phyloP scores from a whole-genome alignment of 2,329 filamentous ascomycete species.

The Colletotrichum falcatum region DNA sequence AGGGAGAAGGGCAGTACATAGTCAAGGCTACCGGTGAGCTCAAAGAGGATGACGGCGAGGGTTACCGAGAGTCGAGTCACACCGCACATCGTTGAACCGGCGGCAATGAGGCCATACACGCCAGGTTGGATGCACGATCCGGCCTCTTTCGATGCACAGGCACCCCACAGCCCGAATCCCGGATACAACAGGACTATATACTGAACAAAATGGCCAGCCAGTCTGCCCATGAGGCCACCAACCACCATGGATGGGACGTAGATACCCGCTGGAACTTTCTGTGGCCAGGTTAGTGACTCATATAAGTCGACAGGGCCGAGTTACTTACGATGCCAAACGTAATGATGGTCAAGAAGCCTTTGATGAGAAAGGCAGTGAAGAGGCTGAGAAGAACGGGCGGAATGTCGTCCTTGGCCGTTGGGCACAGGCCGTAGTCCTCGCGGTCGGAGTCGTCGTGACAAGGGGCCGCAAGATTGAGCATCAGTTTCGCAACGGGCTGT shows the following conservation, averaged over 20 bases:
- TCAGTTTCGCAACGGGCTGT: conserved; percentile 87
- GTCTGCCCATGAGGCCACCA: conserved; percentile 88
- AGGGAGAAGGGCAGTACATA: conserved; percentile 96
- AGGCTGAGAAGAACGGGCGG: conserved; percentile 79
- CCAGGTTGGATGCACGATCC: conserved; percentile 93
- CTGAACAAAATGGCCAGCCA: conserved; percentile 88
- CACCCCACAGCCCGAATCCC: conserved; percentile 77
- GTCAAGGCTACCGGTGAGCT: conserved; percentile 93
- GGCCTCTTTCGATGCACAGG: conserved; percentile 76
- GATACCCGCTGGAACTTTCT: conserved; percentile 95
- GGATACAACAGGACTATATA: conserved; percentile 82
- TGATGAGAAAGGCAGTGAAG: conserved; percentile 85
- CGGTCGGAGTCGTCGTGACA: conserved; percentile 76
- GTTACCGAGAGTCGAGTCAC: conserved; percentile 95
- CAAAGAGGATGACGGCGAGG: conserved; percentile 93
- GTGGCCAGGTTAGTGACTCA: conserved; percentile 42
- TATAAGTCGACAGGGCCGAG: background rate
- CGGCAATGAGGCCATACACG: conserved; percentile 95
- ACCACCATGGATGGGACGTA: conserved; percentile 99
- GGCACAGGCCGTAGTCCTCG: conserved; percentile 82
- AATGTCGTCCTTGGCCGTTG: conserved; percentile 79
- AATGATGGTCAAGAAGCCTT: conserved; percentile 86
- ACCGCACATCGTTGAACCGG: conserved; percentile 97
- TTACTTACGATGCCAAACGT: conserved; percentile 85
- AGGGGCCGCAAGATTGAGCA: conserved; percentile 91